Evolutionary conservation across 495 filamentous ascomycete genomes (phyloP).

Genomic region (Penicillium goetzii): DNA sequence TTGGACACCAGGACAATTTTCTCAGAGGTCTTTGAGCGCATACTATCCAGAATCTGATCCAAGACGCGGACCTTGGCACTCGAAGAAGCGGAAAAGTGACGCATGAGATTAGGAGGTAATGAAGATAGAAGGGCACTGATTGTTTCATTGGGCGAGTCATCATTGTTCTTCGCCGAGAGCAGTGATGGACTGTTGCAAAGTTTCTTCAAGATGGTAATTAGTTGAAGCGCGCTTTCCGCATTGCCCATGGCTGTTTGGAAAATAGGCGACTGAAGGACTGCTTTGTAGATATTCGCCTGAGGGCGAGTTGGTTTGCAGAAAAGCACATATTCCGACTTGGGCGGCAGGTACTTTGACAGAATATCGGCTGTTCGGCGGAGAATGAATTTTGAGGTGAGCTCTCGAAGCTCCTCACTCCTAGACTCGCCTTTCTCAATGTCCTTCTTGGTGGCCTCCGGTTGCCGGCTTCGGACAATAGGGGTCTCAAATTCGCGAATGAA

Average conservation of each 20-base stretch:
- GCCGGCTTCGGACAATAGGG: constrained; percentile 72
- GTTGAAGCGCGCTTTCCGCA: constrained; percentile 68
- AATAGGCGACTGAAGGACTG: constrained; percentile 68
- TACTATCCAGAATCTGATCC: constrained; percentile 65
- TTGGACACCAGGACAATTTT: constrained; percentile 84
- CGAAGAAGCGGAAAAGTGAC: constrained; percentile 58
- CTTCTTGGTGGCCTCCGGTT: constrained; percentile 67
- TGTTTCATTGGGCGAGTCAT: constrained; percentile 43
- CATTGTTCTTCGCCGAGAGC: constrained; percentile 52
- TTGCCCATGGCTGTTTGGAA: constrained; percentile 69
- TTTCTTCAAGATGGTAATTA: constrained; percentile 82
- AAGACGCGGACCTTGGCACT: constrained; percentile 75
- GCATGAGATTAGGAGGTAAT: constrained; percentile 62
- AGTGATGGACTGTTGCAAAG: constrained; percentile 79
- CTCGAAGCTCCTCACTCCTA: constrained; percentile 67
- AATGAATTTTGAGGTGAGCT: constrained; percentile 72
- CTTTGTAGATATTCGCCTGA: constrained; percentile 71
- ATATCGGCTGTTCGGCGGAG: constrained; percentile 78
- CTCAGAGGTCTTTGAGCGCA: constrained; percentile 65
- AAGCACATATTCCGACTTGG: constrained; percentile 78
- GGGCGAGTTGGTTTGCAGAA: constrained; percentile 72
- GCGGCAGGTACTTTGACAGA: constrained; percentile 70
- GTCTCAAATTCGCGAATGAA: constrained; percentile 76
- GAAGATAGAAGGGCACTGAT: constrained; percentile 56
- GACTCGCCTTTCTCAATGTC: constrained; percentile 78